Evolutionary conservation across 2,329 filamentous ascomycete genomes (phyloP), one percentile per base, ranked within the genome.

Genomic region (Bipolaris bicolor): DNA sequence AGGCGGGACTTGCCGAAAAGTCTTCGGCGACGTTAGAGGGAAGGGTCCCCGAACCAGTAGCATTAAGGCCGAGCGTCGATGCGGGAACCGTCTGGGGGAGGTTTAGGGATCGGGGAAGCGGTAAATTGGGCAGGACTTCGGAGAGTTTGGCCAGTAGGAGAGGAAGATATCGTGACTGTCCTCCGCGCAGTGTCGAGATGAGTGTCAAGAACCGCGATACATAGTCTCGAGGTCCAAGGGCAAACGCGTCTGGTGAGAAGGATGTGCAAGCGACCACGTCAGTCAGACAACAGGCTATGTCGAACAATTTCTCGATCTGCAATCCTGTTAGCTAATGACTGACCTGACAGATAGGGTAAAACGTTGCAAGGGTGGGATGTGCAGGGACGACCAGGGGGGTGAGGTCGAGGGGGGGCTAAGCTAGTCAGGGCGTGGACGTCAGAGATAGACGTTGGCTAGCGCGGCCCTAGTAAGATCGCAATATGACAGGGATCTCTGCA

Each of bases 241-340:
- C 69, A 70, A 91, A 92, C n/a, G 76, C 75, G 55, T 79, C 70
- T 56, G 79, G 78, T 47, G 80, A 85, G 49, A 88, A 81, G 1
- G 83, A 82, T 4, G 85, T 82, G 66, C 81, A 84, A 7, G 88
- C 83, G 53, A 96, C 86, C 20, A 91, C 87, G 62, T 94, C 90
- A 7, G 84, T 88, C 60, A 95, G 81, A 15, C 88, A 87, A 72
- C 85, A 89, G 11, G 90, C 87, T 34, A 93, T 85, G 64, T 93
- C 89, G 66, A 95, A 85, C 11, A 96, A 78, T 72, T 94, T 94
- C 71, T 93, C 90, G 58, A 95, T 86, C 85, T 88, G 65, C 57
- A 57, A 44, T 52, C 34, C 34, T 58, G 68, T 75, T 62, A 76
- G 72, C 63, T 58, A 57, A 57, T 48, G 31, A 49, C 52, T 56